Percentiles rank a stretch among this genome's conserved stretches.
These are phyloP conservation scores for Allium cepa DNA, from an alignment of 106 monocot genomes.

Conservation along the genomic window DNA sequence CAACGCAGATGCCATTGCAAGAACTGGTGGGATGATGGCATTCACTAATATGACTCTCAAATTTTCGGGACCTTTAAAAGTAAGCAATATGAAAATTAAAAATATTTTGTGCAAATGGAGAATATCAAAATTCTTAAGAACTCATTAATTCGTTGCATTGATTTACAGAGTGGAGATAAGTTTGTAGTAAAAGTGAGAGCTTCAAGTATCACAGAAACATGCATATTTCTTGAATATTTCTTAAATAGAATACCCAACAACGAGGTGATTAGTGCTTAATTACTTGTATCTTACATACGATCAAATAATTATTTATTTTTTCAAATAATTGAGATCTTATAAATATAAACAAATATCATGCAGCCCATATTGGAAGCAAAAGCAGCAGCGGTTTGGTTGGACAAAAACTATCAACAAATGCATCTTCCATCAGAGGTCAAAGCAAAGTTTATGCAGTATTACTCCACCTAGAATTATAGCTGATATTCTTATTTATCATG, in stretches of 20 bases:
- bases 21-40: slow-evolving; percentile 62
- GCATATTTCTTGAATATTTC: slow-evolving; percentile 60
- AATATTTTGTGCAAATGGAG: neutral
- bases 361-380: slow-evolving; percentile 80
- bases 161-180: slow-evolving; percentile 64
- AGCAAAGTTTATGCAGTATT: slow-evolving; percentile 41
- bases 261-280: slow-evolving; percentile 25
- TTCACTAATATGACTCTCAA: slow-evolving; percentile 73
- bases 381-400: slow-evolving; percentile 12
- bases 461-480: no score
- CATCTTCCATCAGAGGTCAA: slow-evolving; percentile 46
- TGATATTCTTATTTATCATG: no score
- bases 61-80: slow-evolving; percentile 64
- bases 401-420: slow-evolving; percentile 38
- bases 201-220: slow-evolving; percentile 34
- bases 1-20: slow-evolving; percentile 59
- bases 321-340: neutral
- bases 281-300: no score
- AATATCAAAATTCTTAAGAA: neutral
- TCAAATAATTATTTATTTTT: no score
- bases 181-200: slow-evolving; percentile 82
- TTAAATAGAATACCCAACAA: slow-evolving; percentile 60
- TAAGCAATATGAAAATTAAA: slow-evolving; percentile 10
- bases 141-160: neutral
- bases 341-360: neutral